Evolutionary conservation across 73 alveolate species (phyloP).

Genomic region (Paramecium tetraurelia): DNA sequence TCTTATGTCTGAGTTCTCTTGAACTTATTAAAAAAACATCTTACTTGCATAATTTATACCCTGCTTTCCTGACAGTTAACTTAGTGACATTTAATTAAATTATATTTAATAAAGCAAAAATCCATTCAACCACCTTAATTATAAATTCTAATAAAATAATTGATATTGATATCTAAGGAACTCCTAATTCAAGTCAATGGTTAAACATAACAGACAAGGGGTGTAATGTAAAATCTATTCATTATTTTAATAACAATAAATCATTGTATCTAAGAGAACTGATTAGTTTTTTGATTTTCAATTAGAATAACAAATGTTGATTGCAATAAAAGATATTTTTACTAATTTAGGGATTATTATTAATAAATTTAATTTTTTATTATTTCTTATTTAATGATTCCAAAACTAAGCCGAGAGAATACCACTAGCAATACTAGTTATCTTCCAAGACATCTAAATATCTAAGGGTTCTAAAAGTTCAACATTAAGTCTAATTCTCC

Average conservation of each 20-base stretch:
- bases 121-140: background rate
- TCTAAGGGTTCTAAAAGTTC: background rate
- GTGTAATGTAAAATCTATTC: no score
- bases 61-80: background rate
- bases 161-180: no score
- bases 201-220: no score
- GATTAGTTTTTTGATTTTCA: background rate
- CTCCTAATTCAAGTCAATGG: no score
- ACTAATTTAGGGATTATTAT: background rate
- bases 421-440: background rate
- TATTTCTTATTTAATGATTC: background rate
- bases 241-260: background rate
- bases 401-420: background rate
- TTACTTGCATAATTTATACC: constrained; percentile 48
- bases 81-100: constrained; percentile 25
- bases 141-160: background rate
- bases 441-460: background rate
- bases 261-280: background rate
- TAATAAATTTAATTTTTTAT: background rate
- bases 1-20: constrained; percentile 46
- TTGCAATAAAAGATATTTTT: background rate
- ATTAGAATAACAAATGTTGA: background rate
- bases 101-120: background rate
- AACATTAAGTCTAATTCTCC: constrained; percentile 34
- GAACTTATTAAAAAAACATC: background rate